Evolutionary conservation across 768 basidiomycete genomes (phyloP).

Genomic region (Boletus pseudo-olivaceus): DNA sequence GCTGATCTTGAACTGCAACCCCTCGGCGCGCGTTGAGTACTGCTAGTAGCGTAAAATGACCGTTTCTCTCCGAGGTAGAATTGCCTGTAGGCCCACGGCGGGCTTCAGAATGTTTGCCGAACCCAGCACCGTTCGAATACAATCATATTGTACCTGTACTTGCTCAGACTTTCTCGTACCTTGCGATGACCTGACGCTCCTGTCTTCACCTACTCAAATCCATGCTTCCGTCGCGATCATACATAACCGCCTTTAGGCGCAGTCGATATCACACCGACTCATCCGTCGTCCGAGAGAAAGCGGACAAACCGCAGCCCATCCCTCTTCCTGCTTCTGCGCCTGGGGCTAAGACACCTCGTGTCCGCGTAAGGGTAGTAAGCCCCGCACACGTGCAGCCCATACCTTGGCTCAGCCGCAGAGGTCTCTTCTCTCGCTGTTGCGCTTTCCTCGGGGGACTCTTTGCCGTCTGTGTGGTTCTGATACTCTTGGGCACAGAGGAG

Average conservation of each 20-base stretch:
- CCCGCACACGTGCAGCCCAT: constrained; percentile 37
- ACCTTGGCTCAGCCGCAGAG: constrained; percentile 49
- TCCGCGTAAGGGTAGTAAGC: constrained; percentile 58
- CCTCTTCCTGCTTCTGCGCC: constrained; percentile 58
- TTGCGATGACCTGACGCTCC: neutral
- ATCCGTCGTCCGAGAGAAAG: constrained; percentile 39
- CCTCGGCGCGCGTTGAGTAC: constrained; percentile 34
- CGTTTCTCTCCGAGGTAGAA: neutral
- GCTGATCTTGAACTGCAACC: constrained; percentile 78
- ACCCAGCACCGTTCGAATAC: neutral
- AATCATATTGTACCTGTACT: neutral
- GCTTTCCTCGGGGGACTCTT: constrained; percentile 51
- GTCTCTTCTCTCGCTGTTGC: constrained; percentile 50
- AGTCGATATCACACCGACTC: constrained; percentile 17
- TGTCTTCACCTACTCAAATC: neutral
- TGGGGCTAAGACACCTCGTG: constrained; percentile 45
- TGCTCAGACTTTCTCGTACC: too few species aligned
- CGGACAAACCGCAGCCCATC: constrained; percentile 46
- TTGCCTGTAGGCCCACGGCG: neutral
- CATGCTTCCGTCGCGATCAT: neutral
- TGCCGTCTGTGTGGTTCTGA: constrained; percentile 43
- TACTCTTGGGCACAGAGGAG: constrained; percentile 41
- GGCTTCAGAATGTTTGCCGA: neutral
- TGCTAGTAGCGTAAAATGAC: neutral
- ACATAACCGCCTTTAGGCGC: constrained; percentile 9